Base-by-base conservation (phyloP, 2,329 filamentous ascomycete species). In the Xylaria sp. region DNA sequence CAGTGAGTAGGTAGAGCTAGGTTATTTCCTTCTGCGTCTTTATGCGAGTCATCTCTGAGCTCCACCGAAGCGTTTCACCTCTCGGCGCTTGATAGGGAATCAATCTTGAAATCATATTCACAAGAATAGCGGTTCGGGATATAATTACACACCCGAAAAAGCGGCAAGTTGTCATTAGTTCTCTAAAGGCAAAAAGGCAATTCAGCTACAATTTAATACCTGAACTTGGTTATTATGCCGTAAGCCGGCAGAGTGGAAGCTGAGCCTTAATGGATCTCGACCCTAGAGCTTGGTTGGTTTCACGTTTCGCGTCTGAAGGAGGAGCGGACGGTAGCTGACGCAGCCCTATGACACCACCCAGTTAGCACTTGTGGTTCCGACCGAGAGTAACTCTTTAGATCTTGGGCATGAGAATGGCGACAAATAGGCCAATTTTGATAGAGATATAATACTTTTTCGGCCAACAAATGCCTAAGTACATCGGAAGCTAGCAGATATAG, bases 321-420 rank as follows among this genome's bases (percentile, higher is more conserved):
- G 46, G 48, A 46, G 39, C 57, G 8, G 30, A 28, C 23, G 20
- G 32, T 34, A 39, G 59, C 50, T 57, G 50, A 57, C 48, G 52
- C 64, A 63, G 64, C 63, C 63, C 56, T 61, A 64, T n/a, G 53
- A 18, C 25, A 45, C 32, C 4, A 45, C n/a, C n/a, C n/a, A n/a
- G n/a, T n/a, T n/a, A n/a, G n/a, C n/a, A n/a, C 28, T n/a, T 52
- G 10, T 15, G 25, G 18, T 9, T 13, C 32, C 32, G 10, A 23
- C n/a, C n/a, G 13, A n/a, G n/a, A 32, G 52, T 9, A 39, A 2
- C 5, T 39, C 7, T 36, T 32, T 18, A n/a, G n/a, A 23, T 56
- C n/a, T 55, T 13, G n/a, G 39, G 46, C 18, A 18, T 20, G 28
- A 57, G 23, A 55, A 41, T 8, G 12, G 18, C 5, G 28, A 53